These are phyloP conservation scores for Phytophthora macrochlamydospora DNA, from an alignment of 352 stramenopile species.

Conservation along the genomic window DNA sequence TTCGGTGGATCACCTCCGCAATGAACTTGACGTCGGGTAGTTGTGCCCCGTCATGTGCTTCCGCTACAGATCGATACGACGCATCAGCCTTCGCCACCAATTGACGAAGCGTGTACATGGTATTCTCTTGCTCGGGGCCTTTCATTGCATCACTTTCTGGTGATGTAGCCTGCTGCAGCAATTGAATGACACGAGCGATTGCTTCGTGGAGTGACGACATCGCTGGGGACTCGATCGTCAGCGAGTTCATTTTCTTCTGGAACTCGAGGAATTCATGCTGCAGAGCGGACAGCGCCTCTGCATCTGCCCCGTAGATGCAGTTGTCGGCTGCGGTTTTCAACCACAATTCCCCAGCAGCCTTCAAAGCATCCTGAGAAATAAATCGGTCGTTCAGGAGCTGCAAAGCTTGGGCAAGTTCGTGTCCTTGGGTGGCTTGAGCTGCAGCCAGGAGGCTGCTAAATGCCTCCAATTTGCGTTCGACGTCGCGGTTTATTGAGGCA, in stretches of 20 bases:
- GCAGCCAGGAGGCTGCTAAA: conserved; percentile 17
- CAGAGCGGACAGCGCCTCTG: conserved; percentile 32
- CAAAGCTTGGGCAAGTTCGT: conserved; percentile 15
- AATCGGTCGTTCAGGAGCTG: conserved; percentile 24
- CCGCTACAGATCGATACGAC: conserved; percentile 19
- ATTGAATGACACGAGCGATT: conserved; percentile 33
- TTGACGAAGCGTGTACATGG: conserved; percentile 51
- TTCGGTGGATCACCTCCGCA: conserved; percentile 49
- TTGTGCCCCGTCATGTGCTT: conserved; percentile 20
- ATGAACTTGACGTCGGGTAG: conserved; percentile 34
- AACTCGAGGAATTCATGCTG: conserved; percentile 40
- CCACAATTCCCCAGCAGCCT: conserved; percentile 31
- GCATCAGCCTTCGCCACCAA: conserved; percentile 49
- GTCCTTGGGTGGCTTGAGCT: conserved; percentile 14
- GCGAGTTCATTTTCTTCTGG: conserved; percentile 29
- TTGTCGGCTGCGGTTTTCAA: conserved; percentile 56
- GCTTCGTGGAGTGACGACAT: conserved; percentile 39
- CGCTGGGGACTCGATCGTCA: conserved; percentile 28
- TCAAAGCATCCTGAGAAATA: conserved; percentile 34
- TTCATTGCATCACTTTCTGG: conserved; percentile 1
- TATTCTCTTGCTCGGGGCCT: conserved; percentile 16
- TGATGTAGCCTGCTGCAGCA: conserved; percentile 31
- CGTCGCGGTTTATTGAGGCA: conserved; percentile 20
- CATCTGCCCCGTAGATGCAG: conserved; percentile 59
- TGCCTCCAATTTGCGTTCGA: conserved; percentile 29